Base-by-base conservation (phyloP, 2,329 filamentous ascomycete species). In the Pyricularia sp. region DNA sequence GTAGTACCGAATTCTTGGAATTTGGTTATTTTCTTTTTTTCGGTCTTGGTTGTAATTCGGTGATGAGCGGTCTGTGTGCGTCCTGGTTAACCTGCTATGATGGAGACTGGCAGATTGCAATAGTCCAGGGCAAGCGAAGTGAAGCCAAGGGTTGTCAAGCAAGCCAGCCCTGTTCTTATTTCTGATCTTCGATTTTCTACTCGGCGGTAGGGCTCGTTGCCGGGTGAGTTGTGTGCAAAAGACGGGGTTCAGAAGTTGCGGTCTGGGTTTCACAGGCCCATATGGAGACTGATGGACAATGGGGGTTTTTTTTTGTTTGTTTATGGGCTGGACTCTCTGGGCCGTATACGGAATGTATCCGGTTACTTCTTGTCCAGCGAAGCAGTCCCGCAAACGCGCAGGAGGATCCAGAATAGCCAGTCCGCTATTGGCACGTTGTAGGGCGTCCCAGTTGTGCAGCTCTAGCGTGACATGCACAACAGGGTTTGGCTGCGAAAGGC, bases 361-460 rank as follows among this genome's bases (percentile, higher is more conserved):
- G 25, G 59, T 63, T 63, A 28, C 14, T 63, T 63, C 25, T 63
- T 63, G 59, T 63, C 59, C 59, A 63, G 59, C 59, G 26, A 26
- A 63, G 59, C 59, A 63, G 59, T 26, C 59, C 59, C 59, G 59
- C 59, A 63, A 28, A 30, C 59, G 26, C 59, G 59, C 59, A 63
- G 25, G 59, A 28, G 25, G 26, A 30, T 30, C 59, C 59, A 67
- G 30, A 59, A 30, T 36, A 65, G 25, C 61, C 61, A 68, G 36
- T 65, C 31, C 50, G 25, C 36, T 68, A 68, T 65, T 68, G 68
- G 63, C 68, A 68, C 36, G 20, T 23, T 64, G 67, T 33, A 61
- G 17, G 33, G 25, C 59, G 67, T 64, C 61, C 55, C 55, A 30
- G 50, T 28, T 55, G 42, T 63, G 67, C 67, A 68, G 58, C 66